Conservation (phyloP, 2,329 filamentous ascomycete species). For the Sporothrix globosa region DNA sequence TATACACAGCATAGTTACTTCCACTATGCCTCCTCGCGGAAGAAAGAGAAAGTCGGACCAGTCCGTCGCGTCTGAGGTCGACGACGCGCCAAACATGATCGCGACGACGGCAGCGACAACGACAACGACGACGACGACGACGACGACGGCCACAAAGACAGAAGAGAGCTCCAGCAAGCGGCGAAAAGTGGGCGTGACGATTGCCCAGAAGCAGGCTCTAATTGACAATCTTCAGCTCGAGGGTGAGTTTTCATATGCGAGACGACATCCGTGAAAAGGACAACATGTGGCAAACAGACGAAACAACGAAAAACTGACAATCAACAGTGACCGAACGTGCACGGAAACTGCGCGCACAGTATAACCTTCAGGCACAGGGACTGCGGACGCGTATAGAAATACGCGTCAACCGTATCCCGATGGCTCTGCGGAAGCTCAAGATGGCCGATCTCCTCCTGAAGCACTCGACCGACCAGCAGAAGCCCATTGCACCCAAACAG, state of each 20-base stretch:
- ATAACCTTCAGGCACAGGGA: conserved; percentile 83
- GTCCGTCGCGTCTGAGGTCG: conserved; percentile 40
- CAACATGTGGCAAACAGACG: neutral
- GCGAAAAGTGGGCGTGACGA: conserved; percentile 62
- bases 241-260: conserved; percentile 57
- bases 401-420: conserved; percentile 89
- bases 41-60: conserved; percentile 53
- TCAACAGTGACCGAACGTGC: conserved; percentile 81
- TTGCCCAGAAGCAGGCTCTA: conserved; percentile 79
- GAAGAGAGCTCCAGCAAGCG: conserved; percentile 65
- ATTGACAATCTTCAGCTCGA: conserved; percentile 90
- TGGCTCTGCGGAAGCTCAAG: conserved; percentile 73
- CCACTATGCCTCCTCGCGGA: conserved; percentile 52
- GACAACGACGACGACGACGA: conserved; percentile 15
- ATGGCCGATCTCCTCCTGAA: conserved; percentile 76
- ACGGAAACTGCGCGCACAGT: conserved; percentile 84
- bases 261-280: neutral
- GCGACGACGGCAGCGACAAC: neutral
- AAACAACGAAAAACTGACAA: neutral
- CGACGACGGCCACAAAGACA: conserved; percentile 43
- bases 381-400: conserved; percentile 86
- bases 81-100: conserved; percentile 36
- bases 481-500: conserved; percentile 40
- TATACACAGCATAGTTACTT: neutral
- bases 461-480: conserved; percentile 50